These are phyloP conservation scores for Scytalidium sp. DNA, from an alignment of 2,329 filamentous ascomycete species.

Conservation along the genomic window DNA sequence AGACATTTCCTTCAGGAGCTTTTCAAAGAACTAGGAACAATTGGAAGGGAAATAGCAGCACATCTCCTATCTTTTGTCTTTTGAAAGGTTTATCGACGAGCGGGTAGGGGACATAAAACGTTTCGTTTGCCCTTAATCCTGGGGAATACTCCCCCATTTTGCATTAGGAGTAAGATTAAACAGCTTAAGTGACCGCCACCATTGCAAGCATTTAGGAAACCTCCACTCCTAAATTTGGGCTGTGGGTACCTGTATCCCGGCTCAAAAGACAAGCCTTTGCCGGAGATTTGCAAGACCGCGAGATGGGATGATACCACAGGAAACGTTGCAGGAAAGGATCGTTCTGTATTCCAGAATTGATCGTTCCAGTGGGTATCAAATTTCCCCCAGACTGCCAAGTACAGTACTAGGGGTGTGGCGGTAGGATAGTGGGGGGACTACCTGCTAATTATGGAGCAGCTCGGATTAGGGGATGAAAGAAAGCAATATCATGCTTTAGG, in stretches of 20 bases:
- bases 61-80: too few species aligned
- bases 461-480: not conserved
- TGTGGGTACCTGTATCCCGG: not conserved
- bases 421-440: too few species aligned
- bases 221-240: not conserved
- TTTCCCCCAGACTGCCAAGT: not conserved
- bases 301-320: not conserved
- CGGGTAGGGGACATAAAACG: not conserved
- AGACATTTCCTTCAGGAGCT: too few species aligned
- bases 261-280: too few species aligned
- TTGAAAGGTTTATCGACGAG: too few species aligned
- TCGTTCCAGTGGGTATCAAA: not conserved
- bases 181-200: too few species aligned
- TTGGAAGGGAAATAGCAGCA: too few species aligned
- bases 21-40: too few species aligned
- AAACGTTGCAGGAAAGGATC: not conserved
- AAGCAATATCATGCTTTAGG: too few species aligned
- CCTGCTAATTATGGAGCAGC: too few species aligned
- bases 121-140: not conserved
- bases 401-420: too few species aligned
- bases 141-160: not conserved
- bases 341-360: not conserved
- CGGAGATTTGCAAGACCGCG: not conserved
- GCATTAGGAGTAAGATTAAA: not conserved
- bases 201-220: too few species aligned